These are phyloP conservation scores for Fraxinus albicans DNA, from an alignment of 305 asterid species.

Conservation along the genomic window DNA sequence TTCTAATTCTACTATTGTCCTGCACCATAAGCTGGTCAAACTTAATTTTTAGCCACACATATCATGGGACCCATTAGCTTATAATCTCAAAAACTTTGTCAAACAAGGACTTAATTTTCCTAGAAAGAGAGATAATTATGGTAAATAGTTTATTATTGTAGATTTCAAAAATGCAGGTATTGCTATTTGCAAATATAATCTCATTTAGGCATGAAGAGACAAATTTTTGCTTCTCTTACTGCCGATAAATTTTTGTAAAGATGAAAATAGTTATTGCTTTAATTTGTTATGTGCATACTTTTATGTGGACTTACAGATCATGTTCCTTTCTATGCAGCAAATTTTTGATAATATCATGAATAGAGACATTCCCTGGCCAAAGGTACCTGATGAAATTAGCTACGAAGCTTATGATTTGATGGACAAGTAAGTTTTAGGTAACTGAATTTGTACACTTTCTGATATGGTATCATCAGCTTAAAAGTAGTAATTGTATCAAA, in stretches of 20 bases:
- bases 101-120: not conserved
- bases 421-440: conserved; percentile 61
- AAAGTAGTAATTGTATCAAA: not conserved
- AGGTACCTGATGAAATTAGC: conserved; percentile 85
- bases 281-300: conserved; percentile 3
- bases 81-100: not conserved
- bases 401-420: conserved; percentile 77
- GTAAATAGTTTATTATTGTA: not conserved
- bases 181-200: conserved; percentile 8
- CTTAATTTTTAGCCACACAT: no score
- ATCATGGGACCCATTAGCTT: not conserved
- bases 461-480: conserved; percentile 11
- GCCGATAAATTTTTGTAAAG: not conserved
- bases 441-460: conserved; percentile 13
- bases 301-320: conserved; percentile 16
- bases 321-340: conserved; percentile 56
- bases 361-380: conserved; percentile 95
- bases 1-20: no score
- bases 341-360: conserved; percentile 87
- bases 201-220: conserved; percentile 15
- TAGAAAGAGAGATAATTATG: not conserved
- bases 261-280: conserved; percentile 19
- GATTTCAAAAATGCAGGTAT: not conserved
- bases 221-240: not conserved
- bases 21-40: no score